A percentile compares a stretch with the other conserved stretches of the same genome.
phyloP scores from a whole-genome alignment of 805 yeast genomes.

The Wickerhamiella spandovensis region DNA sequence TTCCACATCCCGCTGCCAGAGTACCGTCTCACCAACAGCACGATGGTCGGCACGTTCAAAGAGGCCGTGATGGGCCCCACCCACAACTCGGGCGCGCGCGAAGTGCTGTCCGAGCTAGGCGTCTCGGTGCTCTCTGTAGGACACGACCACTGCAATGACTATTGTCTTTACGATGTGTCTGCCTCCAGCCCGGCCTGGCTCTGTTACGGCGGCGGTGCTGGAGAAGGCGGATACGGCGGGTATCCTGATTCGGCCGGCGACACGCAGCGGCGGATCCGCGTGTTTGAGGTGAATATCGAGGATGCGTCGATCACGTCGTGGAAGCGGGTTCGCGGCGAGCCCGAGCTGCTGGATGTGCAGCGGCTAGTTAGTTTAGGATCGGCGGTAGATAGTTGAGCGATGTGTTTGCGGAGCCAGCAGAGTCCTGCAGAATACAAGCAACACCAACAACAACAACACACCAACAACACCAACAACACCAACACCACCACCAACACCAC shows the following conservation, averaged over 20 bases:
- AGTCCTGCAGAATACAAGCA: no score
- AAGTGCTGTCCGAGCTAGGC: slow-evolving; percentile 46
- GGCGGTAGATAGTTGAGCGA: no score
- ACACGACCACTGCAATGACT: slow-evolving; percentile 94
- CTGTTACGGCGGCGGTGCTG: slow-evolving; percentile 88
- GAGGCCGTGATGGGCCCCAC: slow-evolving; percentile 75
- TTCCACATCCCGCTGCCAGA: slow-evolving; percentile 93
- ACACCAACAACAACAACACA: no score
- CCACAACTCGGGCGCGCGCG: slow-evolving; percentile 53
- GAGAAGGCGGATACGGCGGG: slow-evolving; percentile 95
- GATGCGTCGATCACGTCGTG: slow-evolving; percentile 43
- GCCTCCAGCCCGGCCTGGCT: slow-evolving; percentile 45
- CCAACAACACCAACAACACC: no score
- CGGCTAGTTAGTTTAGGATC: slow-evolving; percentile 35
- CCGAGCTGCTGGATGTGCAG: slow-evolving; percentile 36
- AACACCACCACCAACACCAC: no score
- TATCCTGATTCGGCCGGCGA: slow-evolving; percentile 36
- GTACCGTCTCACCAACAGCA: slow-evolving; percentile 34
- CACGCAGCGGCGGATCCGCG: slow-evolving; percentile 62
- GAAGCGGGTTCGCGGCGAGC: slow-evolving; percentile 57
- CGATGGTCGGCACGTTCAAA: slow-evolving; percentile 44
- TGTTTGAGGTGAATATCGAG: slow-evolving; percentile 49
- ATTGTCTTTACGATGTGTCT: slow-evolving; percentile 43
- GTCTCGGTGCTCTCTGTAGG: slow-evolving; percentile 72
- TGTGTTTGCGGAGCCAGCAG: no score